A percentile compares a stretch with the other conserved stretches of the same genome.
These are phyloP conservation scores for Eucalyptus cladocalyx DNA, from an alignment of 345 rosid genomes.

Conservation along the genomic window DNA sequence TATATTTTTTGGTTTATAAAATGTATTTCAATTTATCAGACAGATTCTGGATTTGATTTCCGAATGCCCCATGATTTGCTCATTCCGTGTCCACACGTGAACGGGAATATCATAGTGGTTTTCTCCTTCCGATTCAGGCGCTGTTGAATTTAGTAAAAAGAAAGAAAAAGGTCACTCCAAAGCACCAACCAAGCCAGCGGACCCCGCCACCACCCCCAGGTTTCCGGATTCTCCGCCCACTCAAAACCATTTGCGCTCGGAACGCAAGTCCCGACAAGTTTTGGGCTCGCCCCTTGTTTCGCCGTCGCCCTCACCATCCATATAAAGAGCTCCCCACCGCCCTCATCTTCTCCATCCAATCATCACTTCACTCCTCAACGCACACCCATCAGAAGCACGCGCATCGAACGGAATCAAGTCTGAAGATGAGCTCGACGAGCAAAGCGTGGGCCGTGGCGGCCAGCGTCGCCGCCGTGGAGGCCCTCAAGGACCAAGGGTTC, in stretches of 20 bases:
- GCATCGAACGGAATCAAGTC: neutral
- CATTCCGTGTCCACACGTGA: neutral
- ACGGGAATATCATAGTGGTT: neutral
- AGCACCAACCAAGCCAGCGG: neutral
- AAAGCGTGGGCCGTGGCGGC: slow-evolving; percentile 40
- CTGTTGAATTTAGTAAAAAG: neutral
- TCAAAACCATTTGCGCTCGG: neutral
- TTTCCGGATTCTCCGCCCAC: neutral
- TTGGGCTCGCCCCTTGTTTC: neutral
- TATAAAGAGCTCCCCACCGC: neutral
- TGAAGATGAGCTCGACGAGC: slow-evolving; percentile 11
- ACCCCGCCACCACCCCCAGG: neutral
- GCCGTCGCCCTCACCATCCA: neutral
- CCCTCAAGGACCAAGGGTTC: slow-evolving; percentile 47
- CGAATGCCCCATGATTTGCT: neutral
- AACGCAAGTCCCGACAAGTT: neutral
- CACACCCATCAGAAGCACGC: neutral
- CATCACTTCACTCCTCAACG: neutral
- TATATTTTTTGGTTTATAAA: too few relatives aligned
- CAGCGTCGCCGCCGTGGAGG: slow-evolving; percentile 48
- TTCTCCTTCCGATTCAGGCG: neutral
- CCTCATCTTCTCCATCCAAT: neutral
- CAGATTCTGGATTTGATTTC: too few relatives aligned
- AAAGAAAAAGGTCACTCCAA: neutral
- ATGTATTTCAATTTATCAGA: too few relatives aligned